Percentiles rank a stretch among this genome's conserved stretches.
These are phyloP conservation scores for Leishmania tarentolae DNA, from an alignment of 208 protist genomes.

Conservation along the genomic window DNA sequence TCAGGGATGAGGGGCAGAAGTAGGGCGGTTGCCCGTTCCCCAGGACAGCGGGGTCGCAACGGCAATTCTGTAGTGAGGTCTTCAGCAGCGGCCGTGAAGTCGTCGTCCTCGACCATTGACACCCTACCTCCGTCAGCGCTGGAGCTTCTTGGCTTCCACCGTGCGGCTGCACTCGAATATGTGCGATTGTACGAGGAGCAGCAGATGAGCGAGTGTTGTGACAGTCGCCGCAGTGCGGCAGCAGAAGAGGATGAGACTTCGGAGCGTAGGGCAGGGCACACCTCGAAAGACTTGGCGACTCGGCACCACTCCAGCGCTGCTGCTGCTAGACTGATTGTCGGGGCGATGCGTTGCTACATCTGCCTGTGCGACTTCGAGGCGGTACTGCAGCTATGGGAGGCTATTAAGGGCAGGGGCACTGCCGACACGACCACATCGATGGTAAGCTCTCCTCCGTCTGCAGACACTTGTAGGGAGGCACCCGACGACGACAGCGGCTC, in stretches of 20 bases:
- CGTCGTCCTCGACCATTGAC: conserved; percentile 10
- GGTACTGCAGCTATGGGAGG: conserved; percentile 68
- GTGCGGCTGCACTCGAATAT: conserved; percentile 44
- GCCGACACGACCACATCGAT: neutral
- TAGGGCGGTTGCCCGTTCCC: neutral
- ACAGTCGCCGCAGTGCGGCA: neutral
- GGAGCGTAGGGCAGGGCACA: neutral
- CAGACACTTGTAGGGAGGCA: neutral
- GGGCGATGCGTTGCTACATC: conserved; percentile 82
- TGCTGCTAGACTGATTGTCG: conserved; percentile 29
- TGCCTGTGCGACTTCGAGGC: conserved; percentile 67
- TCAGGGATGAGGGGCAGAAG: neutral
- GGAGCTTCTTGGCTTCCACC: conserved; percentile 56
- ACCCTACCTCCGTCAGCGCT: conserved; percentile 30
- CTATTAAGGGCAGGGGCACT: neutral
- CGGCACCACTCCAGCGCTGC: conserved; percentile 5
- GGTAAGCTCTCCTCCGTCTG: conserved; percentile 1
- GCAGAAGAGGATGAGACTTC: neutral
- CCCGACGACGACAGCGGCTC: neutral
- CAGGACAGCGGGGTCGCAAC: neutral
- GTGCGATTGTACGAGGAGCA: conserved; percentile 32
- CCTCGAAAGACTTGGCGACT: neutral
- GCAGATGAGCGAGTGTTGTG: neutral
- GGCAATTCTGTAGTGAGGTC: neutral
- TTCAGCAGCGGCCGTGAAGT: neutral